phyloP scores from a whole-genome alignment of 257 asterid genomes.

The Solanum rostratum region DNA sequence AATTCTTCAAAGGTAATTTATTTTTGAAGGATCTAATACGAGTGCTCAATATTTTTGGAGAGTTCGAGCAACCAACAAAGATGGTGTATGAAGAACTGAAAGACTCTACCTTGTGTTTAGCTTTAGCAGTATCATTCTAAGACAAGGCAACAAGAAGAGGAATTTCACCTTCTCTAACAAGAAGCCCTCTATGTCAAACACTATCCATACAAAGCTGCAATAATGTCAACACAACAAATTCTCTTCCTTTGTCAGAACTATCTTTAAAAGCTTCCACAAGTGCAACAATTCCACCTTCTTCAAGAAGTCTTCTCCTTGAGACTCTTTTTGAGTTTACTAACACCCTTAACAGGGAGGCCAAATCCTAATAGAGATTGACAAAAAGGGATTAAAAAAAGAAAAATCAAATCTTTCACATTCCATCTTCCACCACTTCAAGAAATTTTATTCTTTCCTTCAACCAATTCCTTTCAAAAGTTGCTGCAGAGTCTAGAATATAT shows the following conservation, averaged over 20 bases:
- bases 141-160: conserved; percentile 94
- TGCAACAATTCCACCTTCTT: conserved; percentile 78
- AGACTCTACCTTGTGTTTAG: conserved; percentile 82
- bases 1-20: neutral
- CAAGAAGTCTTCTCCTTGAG: conserved; percentile 15
- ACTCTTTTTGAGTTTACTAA: too few species aligned
- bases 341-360: too few species aligned
- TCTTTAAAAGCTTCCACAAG: conserved; percentile 83
- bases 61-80: neutral
- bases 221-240: conserved; percentile 73
- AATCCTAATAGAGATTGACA: too few species aligned
- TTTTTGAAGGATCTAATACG: neutral
- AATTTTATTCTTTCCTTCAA: too few species aligned
- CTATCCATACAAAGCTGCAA: conserved; percentile 72
- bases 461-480: too few species aligned
- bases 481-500: too few species aligned
- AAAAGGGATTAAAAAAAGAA: too few species aligned
- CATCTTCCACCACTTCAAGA: too few species aligned
- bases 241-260: conserved; percentile 73
- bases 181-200: conserved; percentile 66
- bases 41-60: neutral
- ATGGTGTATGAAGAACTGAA: neutral
- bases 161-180: conserved; percentile 89
- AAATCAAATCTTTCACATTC: too few species aligned
- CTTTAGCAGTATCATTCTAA: conserved; percentile 74